These are phyloP conservation scores for Populus trichocarpa DNA, from an alignment of 441 rosid genomes.

Conservation along the genomic window DNA sequence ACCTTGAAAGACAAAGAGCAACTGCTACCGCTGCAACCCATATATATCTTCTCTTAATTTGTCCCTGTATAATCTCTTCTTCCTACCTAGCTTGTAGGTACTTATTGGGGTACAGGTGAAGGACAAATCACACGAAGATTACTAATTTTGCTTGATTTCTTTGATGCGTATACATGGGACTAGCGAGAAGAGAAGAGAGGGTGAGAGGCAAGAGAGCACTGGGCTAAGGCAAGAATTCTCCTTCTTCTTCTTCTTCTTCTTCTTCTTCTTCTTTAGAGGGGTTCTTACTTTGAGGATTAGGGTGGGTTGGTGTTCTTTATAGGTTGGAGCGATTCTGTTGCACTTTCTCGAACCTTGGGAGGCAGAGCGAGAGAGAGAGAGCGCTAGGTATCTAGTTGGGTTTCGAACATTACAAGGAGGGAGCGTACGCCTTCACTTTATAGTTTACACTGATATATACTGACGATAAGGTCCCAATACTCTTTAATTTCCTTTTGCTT, in stretches of 20 bases:
- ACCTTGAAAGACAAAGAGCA: slow-evolving; percentile 16
- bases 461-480: slow-evolving; percentile 23
- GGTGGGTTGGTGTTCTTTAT: slow-evolving; percentile 49
- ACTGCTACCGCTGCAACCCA: slow-evolving; percentile 20
- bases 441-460: slow-evolving; percentile 35
- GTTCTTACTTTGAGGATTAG: background rate
- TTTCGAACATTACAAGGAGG: slow-evolving; percentile 38
- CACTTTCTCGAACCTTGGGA: slow-evolving; percentile 46
- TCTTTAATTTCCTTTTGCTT: slow-evolving; percentile 16
- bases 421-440: slow-evolving; percentile 20
- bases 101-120: background rate
- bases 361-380: slow-evolving; percentile 20
- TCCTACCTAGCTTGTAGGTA: background rate
- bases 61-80: background rate
- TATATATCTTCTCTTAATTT: background rate
- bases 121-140: background rate
- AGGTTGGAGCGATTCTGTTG: slow-evolving; percentile 41
- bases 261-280: no score
- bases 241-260: background rate
- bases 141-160: slow-evolving; percentile 2
- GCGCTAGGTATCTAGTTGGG: slow-evolving; percentile 29
- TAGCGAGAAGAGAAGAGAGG: background rate
- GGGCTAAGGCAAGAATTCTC: background rate
- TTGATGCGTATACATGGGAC: background rate
- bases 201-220: background rate